Base-by-base conservation (phyloP, 2,329 filamentous ascomycete species). In the Blastomyces emzantsi region DNA sequence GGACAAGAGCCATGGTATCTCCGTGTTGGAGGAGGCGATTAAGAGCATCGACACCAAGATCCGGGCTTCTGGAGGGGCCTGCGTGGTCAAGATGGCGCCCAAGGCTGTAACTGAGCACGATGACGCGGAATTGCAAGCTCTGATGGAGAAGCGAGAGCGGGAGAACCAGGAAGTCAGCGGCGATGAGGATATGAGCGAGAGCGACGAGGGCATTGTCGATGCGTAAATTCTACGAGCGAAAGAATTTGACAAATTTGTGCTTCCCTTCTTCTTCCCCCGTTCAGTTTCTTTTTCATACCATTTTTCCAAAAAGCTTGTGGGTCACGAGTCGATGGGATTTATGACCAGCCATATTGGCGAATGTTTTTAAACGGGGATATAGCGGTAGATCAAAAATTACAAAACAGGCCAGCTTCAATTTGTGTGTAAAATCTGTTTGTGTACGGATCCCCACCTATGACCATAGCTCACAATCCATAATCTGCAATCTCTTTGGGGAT, bases 21-120 rank as follows among this genome's bases (percentile, higher is more conserved):
- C 86, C 66, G 85, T 88, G 67, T 81, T 99, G 69, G 90, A 96
- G 77, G 88, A 91, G 73, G 91, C 94, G 22, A 99, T 99, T 70
- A 83, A 89, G 72, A 90, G 92, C 71, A 92, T 99, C 71, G 85
- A 89, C 71, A 84, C 81, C 73, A 92, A 84, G 76, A 99, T 99
- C 74, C 85, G 87, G 74, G 82, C 78, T 56, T 85, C 89, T 0
- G 90, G 90, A 62, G 94, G 94, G 66, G 87, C 86, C 73, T 89
- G 93, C 73, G 84, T 88, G 54, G 89, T 97, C 71, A 96, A 95
- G 86, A 99, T 99, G 94, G 92, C 94, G 72, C 94, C 94, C 70
- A 97, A 97, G 87, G 94, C 95, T 4, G 94, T 99, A 66, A 99
- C 94, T 1, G 95, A 97, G 83, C 95, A 92, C 77, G 95, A 99